Percentiles rank a stretch among this genome's conserved stretches.
phyloP scores from a whole-genome alignment of 208 protist species.

The Trypanosoma cruzi region DNA sequence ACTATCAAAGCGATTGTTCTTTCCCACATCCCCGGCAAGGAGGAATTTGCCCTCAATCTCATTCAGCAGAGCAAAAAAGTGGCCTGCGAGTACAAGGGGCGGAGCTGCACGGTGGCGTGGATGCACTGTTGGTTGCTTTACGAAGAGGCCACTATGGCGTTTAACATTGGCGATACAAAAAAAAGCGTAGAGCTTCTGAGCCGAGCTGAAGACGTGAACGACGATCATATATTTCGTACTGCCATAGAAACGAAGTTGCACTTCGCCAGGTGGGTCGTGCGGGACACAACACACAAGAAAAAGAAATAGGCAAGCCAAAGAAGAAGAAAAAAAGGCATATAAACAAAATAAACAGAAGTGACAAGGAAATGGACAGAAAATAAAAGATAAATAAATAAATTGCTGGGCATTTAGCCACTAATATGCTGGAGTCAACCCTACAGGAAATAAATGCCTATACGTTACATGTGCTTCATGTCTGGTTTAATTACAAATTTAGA shows the following conservation, averaged over 20 bases:
- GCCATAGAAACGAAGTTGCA: conserved; percentile 18
- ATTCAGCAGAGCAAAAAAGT: background rate
- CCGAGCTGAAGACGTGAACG: background rate
- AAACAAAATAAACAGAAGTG: too few relatives aligned
- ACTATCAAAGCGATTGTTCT: background rate
- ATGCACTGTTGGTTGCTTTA: conserved; percentile 6
- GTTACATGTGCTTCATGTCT: too few relatives aligned
- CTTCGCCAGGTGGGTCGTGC: background rate
- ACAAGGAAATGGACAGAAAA: too few relatives aligned
- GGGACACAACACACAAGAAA: background rate
- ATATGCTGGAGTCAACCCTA: too few relatives aligned
- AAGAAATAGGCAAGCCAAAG: background rate
- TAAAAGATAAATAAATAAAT: too few relatives aligned
- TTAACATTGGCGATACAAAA: conserved; percentile 9
- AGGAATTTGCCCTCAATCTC: conserved; percentile 1
- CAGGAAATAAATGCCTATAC: too few relatives aligned
- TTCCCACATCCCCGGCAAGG: conserved; percentile 7
- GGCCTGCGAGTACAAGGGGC: conserved; percentile 2
- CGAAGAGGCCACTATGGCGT: conserved; percentile 7
- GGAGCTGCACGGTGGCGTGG: conserved; percentile 7
- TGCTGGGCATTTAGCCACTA: too few relatives aligned
- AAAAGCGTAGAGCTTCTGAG: background rate
- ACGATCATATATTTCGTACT: background rate
- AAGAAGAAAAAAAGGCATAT: too few relatives aligned
- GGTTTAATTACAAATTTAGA: too few relatives aligned